phyloP scores from a whole-genome alignment of 257 asterid species.

The Lavandula angustifolia region DNA sequence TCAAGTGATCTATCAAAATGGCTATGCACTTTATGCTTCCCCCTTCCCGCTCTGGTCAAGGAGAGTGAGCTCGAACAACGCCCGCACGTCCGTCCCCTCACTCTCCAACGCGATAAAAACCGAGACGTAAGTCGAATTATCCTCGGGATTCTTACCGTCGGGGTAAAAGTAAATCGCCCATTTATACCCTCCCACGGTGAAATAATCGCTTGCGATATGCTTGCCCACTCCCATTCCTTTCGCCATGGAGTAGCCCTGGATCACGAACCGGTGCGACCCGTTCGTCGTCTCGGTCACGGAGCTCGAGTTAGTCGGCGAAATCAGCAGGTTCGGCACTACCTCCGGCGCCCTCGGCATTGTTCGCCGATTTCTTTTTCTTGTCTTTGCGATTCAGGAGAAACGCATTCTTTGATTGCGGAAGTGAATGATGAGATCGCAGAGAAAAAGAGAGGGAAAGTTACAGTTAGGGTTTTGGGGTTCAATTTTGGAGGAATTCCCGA shows the following conservation, averaged over 20 bases:
- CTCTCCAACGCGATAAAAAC: conserved; percentile 81
- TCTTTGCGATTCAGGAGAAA: conserved; percentile 9
- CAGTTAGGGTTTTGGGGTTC: conserved; percentile 34
- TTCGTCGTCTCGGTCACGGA: conserved; percentile 73
- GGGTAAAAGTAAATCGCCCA: conserved; percentile 93
- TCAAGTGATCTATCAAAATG: conserved; percentile 87
- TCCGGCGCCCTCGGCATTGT: conserved; percentile 44
- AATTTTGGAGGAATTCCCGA: conserved; percentile 12
- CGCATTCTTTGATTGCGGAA: neutral
- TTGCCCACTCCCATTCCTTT: conserved; percentile 88
- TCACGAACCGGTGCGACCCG: conserved; percentile 75
- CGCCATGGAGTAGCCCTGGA: conserved; percentile 77
- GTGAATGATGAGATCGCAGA: neutral
- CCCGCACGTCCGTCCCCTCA: conserved; percentile 85
- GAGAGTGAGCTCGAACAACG: conserved; percentile 77
- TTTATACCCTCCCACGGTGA: conserved; percentile 74
- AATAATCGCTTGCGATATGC: conserved; percentile 77
- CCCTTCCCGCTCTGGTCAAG: conserved; percentile 92
- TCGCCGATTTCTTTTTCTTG: conserved; percentile 4
- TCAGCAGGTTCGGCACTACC: conserved; percentile 30
- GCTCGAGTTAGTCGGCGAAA: conserved; percentile 65
- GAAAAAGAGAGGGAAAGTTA: conserved; percentile 28
- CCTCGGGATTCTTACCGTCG: conserved; percentile 80
- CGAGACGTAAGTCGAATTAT: conserved; percentile 68
- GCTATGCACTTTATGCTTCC: conserved; percentile 84